A percentile compares a stretch with the other conserved stretches of the same genome.
phyloP scores from a whole-genome alignment of 2,329 filamentous ascomycete species.

The Fusarium redolens region DNA sequence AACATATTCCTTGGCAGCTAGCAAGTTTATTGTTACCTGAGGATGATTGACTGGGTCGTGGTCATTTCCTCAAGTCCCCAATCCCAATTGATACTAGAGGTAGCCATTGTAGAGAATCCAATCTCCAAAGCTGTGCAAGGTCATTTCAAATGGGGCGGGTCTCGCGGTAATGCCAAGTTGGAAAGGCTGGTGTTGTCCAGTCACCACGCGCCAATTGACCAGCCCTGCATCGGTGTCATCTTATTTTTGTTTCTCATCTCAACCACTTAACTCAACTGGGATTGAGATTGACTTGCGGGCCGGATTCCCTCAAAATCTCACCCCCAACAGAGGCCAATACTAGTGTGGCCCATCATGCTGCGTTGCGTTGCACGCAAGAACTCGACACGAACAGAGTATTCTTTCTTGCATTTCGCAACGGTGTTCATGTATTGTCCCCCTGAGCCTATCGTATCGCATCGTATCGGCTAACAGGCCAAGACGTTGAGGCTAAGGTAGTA shows the following conservation, averaged over 20 bases:
- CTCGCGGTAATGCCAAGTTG: constrained; percentile 27
- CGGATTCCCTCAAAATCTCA: constrained; percentile 29
- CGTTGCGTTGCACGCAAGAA: not conserved
- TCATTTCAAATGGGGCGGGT: constrained; percentile 43
- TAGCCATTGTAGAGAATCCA: constrained; percentile 23
- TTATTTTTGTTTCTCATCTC: constrained; percentile 30
- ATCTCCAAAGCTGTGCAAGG: constrained; percentile 38
- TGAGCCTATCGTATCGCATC: not conserved
- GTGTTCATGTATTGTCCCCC: not conserved
- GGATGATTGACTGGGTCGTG: constrained; percentile 20
- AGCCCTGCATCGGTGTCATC: constrained; percentile 39
- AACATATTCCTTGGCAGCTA: constrained; percentile 3
- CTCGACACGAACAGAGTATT: not conserved
- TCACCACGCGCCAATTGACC: constrained; percentile 23
- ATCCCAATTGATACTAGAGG: constrained; percentile 30
- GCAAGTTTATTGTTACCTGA: constrained; percentile 11
- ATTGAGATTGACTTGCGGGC: constrained; percentile 34
- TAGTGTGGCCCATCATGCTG: constrained; percentile 5
- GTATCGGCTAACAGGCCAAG: not conserved
- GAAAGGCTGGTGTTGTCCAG: constrained; percentile 24
- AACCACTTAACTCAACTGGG: constrained; percentile 1
- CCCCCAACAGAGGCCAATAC: constrained; percentile 6
- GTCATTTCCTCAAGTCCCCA: constrained; percentile 30
- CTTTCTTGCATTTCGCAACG: not conserved
- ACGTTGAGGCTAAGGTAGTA: constrained; percentile 7